These are phyloP conservation scores for Populus deltoides DNA, from an alignment of 345 rosid genomes.

Conservation along the genomic window DNA sequence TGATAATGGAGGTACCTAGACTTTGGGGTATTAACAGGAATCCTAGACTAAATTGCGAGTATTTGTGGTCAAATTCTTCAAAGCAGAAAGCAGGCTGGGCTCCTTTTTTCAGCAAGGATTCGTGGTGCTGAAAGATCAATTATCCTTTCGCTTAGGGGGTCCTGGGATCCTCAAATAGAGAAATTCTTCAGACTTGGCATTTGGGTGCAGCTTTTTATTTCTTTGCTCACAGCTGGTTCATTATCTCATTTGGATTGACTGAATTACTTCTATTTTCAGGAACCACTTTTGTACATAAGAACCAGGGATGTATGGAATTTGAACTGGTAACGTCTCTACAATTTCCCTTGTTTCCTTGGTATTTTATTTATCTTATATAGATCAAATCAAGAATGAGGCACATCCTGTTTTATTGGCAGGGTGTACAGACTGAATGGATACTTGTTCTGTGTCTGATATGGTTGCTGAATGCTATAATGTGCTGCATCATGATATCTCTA, in stretches of 20 bases:
- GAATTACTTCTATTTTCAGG: conserved; percentile 2
- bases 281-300: background rate
- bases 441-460: background rate
- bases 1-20: background rate
- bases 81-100: background rate
- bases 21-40: conserved; percentile 1
- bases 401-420: background rate
- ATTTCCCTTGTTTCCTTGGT: background rate
- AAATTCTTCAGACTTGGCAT: background rate
- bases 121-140: background rate
- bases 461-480: background rate
- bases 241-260: background rate
- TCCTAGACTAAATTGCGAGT: background rate
- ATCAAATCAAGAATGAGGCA: background rate
- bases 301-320: background rate
- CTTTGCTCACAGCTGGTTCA: background rate
- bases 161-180: background rate
- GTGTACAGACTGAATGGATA: background rate
- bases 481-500: background rate
- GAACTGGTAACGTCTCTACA: background rate
- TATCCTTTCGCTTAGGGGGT: background rate
- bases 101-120: background rate
- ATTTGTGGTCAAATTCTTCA: conserved; percentile 10
- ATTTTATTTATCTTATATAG: background rate
- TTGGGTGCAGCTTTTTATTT: background rate